Evolutionary conservation across 495 filamentous ascomycete species (phyloP).

Genomic region (Saxophila tyrrhenica): DNA sequence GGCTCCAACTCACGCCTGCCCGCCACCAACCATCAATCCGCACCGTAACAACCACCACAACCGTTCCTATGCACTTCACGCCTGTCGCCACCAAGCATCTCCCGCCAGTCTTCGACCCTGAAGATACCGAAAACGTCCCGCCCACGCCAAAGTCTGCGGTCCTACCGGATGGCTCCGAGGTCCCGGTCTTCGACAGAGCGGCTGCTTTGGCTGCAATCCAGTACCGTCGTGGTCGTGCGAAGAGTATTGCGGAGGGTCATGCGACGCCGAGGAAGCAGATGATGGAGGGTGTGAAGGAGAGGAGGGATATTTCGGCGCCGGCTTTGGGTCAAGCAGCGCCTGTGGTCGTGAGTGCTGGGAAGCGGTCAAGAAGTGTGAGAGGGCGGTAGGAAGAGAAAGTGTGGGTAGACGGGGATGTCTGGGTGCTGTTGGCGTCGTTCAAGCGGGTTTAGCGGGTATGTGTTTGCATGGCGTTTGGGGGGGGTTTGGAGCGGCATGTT

Average conservation of each 20-base stretch:
- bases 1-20: slow-evolving; percentile 16
- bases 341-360: slow-evolving; percentile 8
- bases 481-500: not conserved
- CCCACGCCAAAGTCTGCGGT: slow-evolving; percentile 4
- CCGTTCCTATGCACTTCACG: slow-evolving; percentile 31
- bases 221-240: slow-evolving; percentile 28
- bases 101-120: slow-evolving; percentile 3
- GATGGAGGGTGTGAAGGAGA: slow-evolving; percentile 22
- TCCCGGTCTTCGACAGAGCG: slow-evolving; percentile 26
- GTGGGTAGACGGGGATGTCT: too few relatives aligned
- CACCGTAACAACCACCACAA: slow-evolving; percentile 33
- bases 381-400: not conserved
- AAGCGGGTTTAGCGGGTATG: not conserved
- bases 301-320: slow-evolving; percentile 33
- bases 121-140: slow-evolving; percentile 15
- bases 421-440: too few relatives aligned
- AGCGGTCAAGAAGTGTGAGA: slow-evolving; percentile 3
- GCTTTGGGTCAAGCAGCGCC: slow-evolving; percentile 19
- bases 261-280: slow-evolving; percentile 31
- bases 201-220: slow-evolving; percentile 32
- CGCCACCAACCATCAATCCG: slow-evolving; percentile 17
- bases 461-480: not conserved
- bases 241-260: slow-evolving; percentile 28
- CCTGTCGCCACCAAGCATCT: slow-evolving; percentile 21
- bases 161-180: not conserved